Percentiles rank a stretch among this genome's conserved stretches.
Conservation (phyloP, 2,329 filamentous ascomycete species). For the Xenosphaeropsis pyriputrescens region DNA sequence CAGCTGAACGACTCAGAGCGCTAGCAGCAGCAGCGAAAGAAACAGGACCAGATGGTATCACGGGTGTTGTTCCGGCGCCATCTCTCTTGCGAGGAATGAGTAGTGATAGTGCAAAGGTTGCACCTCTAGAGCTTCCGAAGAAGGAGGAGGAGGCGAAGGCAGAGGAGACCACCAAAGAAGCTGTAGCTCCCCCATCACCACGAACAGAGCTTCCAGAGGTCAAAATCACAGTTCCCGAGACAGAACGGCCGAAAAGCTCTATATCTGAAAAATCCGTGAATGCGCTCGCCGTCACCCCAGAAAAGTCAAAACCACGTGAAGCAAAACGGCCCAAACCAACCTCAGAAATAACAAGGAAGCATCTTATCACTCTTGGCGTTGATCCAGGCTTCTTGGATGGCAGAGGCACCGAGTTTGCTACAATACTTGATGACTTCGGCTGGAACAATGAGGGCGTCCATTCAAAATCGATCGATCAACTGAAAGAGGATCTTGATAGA, state of each 20-base stretch:
- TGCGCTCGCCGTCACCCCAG: slow-evolving; percentile 16
- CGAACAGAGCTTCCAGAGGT: slow-evolving; percentile 35
- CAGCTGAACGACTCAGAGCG: slow-evolving; percentile 52
- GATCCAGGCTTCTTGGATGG: slow-evolving; percentile 65
- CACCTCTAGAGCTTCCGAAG: slow-evolving; percentile 12
- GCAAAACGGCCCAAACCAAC: slow-evolving; percentile 14
- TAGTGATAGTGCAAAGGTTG: slow-evolving; percentile 20
- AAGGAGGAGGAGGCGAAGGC: not conserved
- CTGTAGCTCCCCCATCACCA: slow-evolving; percentile 8
- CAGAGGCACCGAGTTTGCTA: slow-evolving; percentile 65
- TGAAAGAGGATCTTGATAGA: slow-evolving; percentile 71
- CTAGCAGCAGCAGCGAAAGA: slow-evolving; percentile 34
- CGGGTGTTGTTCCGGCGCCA: slow-evolving; percentile 72
- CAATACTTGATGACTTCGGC: slow-evolving; percentile 72
- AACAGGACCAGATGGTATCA: slow-evolving; percentile 77
- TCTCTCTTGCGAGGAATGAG: slow-evolving; percentile 26
- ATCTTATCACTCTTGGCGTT: slow-evolving; percentile 43
- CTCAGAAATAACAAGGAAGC: slow-evolving; percentile 17
- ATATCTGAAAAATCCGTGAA: slow-evolving; percentile 21
- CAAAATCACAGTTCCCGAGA: slow-evolving; percentile 36
- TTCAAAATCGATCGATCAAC: slow-evolving; percentile 59
- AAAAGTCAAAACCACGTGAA: slow-evolving; percentile 15
- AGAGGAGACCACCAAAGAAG: no score
- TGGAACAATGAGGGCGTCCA: slow-evolving; percentile 73
- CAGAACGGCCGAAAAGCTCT: slow-evolving; percentile 24